Base-by-base conservation (phyloP, 2,329 filamentous ascomycete species). In the Simplicillium sp. region DNA sequence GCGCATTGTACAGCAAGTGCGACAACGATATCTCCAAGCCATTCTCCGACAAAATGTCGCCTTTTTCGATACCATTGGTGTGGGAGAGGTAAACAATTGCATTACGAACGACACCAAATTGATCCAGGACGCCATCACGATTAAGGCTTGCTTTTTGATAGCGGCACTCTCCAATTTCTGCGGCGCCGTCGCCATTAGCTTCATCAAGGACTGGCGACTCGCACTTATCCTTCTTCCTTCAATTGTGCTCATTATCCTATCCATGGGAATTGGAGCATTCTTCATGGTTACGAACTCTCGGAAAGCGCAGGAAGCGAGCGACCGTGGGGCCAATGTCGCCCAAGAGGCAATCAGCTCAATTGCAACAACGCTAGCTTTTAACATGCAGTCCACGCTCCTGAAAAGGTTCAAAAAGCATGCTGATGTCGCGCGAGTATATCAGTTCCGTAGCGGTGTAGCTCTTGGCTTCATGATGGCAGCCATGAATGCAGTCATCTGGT, bases 31-130 rank as follows among this genome's bases (percentile, higher is more conserved):
- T 25, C 42, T 44, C n/a, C 13, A 3, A 20, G 16, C 7, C 25
- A 13, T 41, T 14, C 18, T 44, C 9, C 42, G 42, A 32, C 42
- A 44, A 32, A 44, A 44, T 25, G 41, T 44, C 7, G 31, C 38
- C 16, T 44, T 29, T 25, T 44, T 44, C 35, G 42, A 44, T 32
- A 4, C n/a, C 3, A 17, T 44, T 12, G 39, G 42, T 3, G 17
- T 36, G 7, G 42, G 42, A 9, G 38, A 41, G 14, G 16, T 44
- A 8, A 36, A 13, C 11, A 36, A 28, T 7, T 32, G 39, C 4
- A 39, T 32, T n/a, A n/a, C n/a, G n/a, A n/a, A n/a, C n/a, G n/a
- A n/a, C n/a, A n/a, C n/a, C n/a, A n/a, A n/a, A n/a, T n/a, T n/a
- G n/a, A n/a, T n/a, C n/a, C n/a, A n/a, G n/a, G n/a, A n/a, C n/a